Evolutionary conservation across 2,329 filamentous ascomycete species (phyloP).

Genomic region (Pseudogymnoascus sp.): DNA sequence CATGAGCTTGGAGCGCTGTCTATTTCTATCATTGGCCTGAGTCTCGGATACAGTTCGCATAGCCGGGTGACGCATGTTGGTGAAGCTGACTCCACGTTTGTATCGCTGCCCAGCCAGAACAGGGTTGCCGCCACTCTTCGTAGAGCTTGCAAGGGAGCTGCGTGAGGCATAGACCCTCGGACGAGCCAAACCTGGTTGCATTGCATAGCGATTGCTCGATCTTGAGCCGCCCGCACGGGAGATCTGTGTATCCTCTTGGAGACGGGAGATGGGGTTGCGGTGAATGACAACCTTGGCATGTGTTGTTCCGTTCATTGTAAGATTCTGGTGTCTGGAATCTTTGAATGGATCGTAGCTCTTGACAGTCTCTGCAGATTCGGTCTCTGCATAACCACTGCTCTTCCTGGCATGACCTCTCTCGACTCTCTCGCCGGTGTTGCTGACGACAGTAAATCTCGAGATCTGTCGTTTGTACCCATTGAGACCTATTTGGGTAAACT

Average conservation of each 20-base stretch:
- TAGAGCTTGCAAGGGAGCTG: conserved; percentile 40
- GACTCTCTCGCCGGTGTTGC: conserved; percentile 47
- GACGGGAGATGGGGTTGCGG: conserved; percentile 7
- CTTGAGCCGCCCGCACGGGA: conserved; percentile 10
- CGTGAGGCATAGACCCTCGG: conserved; percentile 33
- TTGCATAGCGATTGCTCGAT: conserved; percentile 13
- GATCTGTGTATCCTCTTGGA: not conserved
- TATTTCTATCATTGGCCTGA: not conserved
- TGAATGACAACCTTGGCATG: conserved; percentile 26
- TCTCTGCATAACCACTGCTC: conserved; percentile 26
- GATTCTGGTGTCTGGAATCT: conserved; percentile 41
- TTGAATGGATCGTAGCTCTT: conserved; percentile 80
- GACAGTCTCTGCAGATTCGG: conserved; percentile 36
- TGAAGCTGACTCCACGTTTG: conserved; percentile 57
- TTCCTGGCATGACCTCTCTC: conserved; percentile 38
- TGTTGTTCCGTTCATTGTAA: conserved; percentile 8
- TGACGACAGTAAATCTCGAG: conserved; percentile 59
- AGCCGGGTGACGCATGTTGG: conserved; percentile 37
- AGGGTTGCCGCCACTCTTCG: conserved; percentile 30
- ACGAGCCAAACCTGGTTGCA: conserved; percentile 14
- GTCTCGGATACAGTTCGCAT: not conserved
- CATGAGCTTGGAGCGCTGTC: not conserved
- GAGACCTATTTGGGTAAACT: conserved; percentile 43
- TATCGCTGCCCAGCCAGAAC: conserved; percentile 41
- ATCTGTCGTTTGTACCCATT: conserved; percentile 45